Evolutionary conservation across 1,139 yeast genomes (phyloP), one percentile per base, ranked within the genome.

Genomic region (Kodamaea sp.): DNA sequence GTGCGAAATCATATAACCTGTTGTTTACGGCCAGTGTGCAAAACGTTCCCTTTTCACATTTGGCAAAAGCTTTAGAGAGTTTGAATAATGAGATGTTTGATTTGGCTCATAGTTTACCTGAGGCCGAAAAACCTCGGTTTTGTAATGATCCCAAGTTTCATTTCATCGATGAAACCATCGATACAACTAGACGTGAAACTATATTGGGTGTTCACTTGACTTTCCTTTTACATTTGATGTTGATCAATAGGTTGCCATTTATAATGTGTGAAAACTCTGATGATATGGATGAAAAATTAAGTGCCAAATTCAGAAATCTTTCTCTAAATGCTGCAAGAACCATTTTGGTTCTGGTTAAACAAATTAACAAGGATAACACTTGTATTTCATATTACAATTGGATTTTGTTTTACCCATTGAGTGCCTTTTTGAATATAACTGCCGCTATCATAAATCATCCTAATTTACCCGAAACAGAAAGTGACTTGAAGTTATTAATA

Each of bases 271-370:
- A 48, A 1, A 53, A 54, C 20, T 37, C 40, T 24, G 50, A 48
- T 12, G 50, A 53, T 9, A 44, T 48, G 29, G 50, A 51, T 24
- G 43, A 43, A 5, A 50, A 52, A n/a, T 42, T 47, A 30, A 48
- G 50, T 22, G 31, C 45, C 2, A 53, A 48, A 29, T 55, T 57
- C 37, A 45, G 70, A 30, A 53, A 55, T 27, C 36, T 63, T 25
- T 57, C 64, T 1, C 43, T 62, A 23, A 60, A 65, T 38, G 55
- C 70, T 20, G 66, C 73, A 2, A 52, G 73, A 40, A 67, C 73
- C 1, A 60, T 68, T 5, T 46, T 69, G 26, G 51, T 53, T 12
- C 45, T 65, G 29, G 50, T 55, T 4, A 49, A 47, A 9, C 55
- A 50, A 31, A 29, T 65, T 23, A 54, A 54, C 32, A 49, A 51